These are phyloP conservation scores for Asterochloris erici DNA, from an alignment of 139 green algal species.

Conservation along the genomic window DNA sequence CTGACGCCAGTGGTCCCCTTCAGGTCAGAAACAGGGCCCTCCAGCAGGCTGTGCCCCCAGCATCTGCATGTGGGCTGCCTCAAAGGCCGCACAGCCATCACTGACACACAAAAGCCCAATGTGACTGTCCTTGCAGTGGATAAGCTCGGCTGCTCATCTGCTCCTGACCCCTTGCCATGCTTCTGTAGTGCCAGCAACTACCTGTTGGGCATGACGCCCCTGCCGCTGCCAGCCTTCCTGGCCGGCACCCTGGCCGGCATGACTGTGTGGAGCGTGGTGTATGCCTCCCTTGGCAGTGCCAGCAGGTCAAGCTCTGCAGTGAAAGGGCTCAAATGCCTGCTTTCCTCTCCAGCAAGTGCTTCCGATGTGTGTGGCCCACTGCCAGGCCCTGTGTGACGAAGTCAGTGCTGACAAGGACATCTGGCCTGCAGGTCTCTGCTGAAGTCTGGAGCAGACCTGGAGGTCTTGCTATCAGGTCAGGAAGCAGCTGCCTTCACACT, in stretches of 20 bases:
- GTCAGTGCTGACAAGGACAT: too few species aligned
- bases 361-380: too few species aligned
- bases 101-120: not conserved
- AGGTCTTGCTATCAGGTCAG: slow-evolving; percentile 46
- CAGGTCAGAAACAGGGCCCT: slow-evolving; percentile 29
- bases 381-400: too few species aligned
- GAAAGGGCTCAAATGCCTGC: too few species aligned
- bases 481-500: not conserved
- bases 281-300: slow-evolving; percentile 71
- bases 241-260: slow-evolving; percentile 64
- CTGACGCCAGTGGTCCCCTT: slow-evolving; percentile 79
- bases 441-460: slow-evolving; percentile 45
- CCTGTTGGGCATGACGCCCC: slow-evolving; percentile 71
- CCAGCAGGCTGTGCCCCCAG: not conserved
- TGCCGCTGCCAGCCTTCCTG: slow-evolving; percentile 63
- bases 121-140: not conserved
- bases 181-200: slow-evolving; percentile 74
- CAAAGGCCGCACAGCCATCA: not conserved
- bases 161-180: not conserved
- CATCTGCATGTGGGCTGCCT: too few species aligned
- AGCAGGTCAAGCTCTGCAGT: slow-evolving; percentile 8
- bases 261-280: slow-evolving; percentile 66
- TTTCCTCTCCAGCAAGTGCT: too few species aligned
- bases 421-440: slow-evolving; percentile 41
- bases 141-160: too few species aligned